Base-by-base conservation (phyloP, 2,329 filamentous ascomycete genomes). In the Fusarium keratoplasticum region DNA sequence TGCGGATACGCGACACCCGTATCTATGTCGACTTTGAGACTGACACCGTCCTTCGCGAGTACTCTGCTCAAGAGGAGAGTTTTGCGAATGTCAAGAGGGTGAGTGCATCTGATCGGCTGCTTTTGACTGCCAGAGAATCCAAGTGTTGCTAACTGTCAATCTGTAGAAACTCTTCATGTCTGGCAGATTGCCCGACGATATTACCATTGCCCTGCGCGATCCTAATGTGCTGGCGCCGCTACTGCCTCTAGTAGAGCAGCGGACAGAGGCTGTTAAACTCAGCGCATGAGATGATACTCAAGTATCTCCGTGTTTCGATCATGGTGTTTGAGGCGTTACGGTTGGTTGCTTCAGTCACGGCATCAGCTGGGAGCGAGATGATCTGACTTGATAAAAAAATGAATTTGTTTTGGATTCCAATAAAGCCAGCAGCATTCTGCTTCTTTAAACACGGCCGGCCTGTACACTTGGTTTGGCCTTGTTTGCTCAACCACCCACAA, bases 21-120 rank as follows among this genome's bases (percentile, higher is more conserved):
- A 87, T 99, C 36, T 99, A 97, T 82, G 90, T 98, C 65, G 96
- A 99, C 81, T 98, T 98, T 81, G 90, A 87, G 47, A 91, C 88
- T 20, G 90, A 92, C 60, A 90, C 94, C 79, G 92, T 98, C 33
- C 92, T 97, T 33, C 88, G 96, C 72, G 96, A 99, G 84, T 98
- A 98, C 80, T 94, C 94, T 22, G 92, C 93, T n/a, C 92, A 93
- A 81, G 96, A 99, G 85, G 93, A 93, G 61, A 88, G 85, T 62
- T 98, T 97, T 81, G 92, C 92, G 31, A 90, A 91, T 36, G 91
- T 98, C 13, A 92, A 92, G 81, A 87, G 88, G 86, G 93, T 94
- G 82, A 80, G 89, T 50, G 2, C 14, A 10, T 31, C 8, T 13
- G 31, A n/a, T 16, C 16, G 29, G 25, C 7, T 7, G 9, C 42